Conservation (phyloP, 1,284 basidiomycete species). For the Pseudomicrostroma phylloplanum region DNA sequence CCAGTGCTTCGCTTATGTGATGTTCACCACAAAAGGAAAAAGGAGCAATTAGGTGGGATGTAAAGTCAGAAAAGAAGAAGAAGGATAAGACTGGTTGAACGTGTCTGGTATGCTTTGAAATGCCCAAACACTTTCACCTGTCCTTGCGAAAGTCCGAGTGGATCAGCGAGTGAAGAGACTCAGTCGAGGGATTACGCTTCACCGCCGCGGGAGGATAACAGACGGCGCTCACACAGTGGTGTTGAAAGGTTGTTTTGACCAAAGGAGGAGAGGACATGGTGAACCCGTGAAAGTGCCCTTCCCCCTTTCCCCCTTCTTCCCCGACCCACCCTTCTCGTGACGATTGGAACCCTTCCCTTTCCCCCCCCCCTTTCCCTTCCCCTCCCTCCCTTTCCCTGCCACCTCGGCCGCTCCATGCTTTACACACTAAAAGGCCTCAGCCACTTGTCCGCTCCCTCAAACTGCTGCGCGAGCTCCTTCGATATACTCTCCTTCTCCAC, state of each 20-base stretch:
- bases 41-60: too few relatives aligned
- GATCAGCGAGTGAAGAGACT: too few relatives aligned
- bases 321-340: not conserved
- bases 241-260: not conserved
- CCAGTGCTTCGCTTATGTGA: not conserved
- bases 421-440: constrained; percentile 57
- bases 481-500: constrained; percentile 62
- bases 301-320: not conserved
- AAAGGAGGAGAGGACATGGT: not conserved
- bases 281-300: not conserved
- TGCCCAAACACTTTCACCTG: too few relatives aligned
- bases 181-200: too few relatives aligned
- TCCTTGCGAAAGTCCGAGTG: too few relatives aligned
- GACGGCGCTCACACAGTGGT: too few relatives aligned
- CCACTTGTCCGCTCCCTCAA: constrained; percentile 90
- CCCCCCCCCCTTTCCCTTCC: too few relatives aligned
- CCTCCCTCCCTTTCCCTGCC: too few relatives aligned
- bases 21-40: too few relatives aligned
- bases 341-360: not conserved
- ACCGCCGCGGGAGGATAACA: too few relatives aligned
- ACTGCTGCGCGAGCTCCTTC: constrained; percentile 79
- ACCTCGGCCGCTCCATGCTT: too few relatives aligned
- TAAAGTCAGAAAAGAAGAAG: constrained; percentile 22
- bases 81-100: constrained; percentile 20
- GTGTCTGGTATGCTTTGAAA: constrained; percentile 17